Evolutionary conservation across 2,329 filamentous ascomycete species (phyloP).

Genomic region (Calonectria multiphialidica): DNA sequence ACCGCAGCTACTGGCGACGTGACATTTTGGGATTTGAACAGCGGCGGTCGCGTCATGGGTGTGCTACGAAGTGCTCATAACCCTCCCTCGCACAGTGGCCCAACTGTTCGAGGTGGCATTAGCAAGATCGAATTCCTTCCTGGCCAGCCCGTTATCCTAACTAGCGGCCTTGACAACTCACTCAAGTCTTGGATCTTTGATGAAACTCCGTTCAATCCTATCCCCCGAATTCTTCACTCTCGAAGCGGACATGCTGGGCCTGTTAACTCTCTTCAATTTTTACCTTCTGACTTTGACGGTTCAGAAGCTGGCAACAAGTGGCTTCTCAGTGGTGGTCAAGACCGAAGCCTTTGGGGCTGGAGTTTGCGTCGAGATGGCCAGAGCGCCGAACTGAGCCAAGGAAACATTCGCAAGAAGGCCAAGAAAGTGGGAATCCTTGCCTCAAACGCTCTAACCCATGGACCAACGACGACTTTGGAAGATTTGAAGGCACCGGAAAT

Average conservation of each 20-base stretch:
- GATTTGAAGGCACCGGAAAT: constrained; percentile 91
- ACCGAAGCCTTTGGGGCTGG: constrained; percentile 96
- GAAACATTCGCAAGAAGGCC: constrained; percentile 86
- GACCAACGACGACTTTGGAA: constrained; percentile 74
- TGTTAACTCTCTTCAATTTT: constrained; percentile 84
- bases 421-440: constrained; percentile 86
- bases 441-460: constrained; percentile 66
- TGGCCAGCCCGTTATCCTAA: constrained; percentile 90
- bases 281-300: constrained; percentile 90
- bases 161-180: constrained; percentile 92
- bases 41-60: constrained; percentile 87
- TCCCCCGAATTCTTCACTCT: constrained; percentile 86
- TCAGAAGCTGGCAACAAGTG: constrained; percentile 92
- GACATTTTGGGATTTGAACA: constrained; percentile 95
- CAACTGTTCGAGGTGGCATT: constrained; percentile 78
- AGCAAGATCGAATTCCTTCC: constrained; percentile 90
- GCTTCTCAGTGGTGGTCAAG: constrained; percentile 89
- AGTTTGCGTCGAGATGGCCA: constrained; percentile 95
- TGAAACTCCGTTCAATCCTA: constrained; percentile 87
- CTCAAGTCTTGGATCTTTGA: constrained; percentile 98
- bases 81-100: constrained; percentile 69
- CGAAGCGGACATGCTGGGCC: constrained; percentile 91
- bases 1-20: constrained; percentile 85
- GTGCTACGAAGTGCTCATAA: constrained; percentile 91
- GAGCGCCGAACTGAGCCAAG: constrained; percentile 93